Percentiles rank a stretch among this genome's conserved stretches.
phyloP scores from a whole-genome alignment of 1,284 basidiomycete genomes.

The Leccinum subfulvum region DNA sequence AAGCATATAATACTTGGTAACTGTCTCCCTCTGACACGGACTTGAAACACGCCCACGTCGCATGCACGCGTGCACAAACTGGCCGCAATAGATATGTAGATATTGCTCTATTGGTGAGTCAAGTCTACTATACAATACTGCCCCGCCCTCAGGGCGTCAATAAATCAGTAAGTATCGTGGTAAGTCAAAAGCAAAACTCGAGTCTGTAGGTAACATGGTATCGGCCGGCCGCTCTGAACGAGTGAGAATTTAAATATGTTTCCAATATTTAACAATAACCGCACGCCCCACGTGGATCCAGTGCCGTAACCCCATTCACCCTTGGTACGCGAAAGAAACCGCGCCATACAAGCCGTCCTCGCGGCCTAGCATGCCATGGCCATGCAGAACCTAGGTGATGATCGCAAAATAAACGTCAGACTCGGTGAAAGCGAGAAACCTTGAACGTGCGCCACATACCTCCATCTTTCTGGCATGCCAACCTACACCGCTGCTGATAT shows the following conservation, averaged over 20 bases:
- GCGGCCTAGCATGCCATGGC: conserved; percentile 86
- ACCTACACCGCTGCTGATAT: conserved; percentile 86
- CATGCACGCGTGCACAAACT: neutral
- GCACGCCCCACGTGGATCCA: conserved; percentile 37
- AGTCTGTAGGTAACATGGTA: neutral
- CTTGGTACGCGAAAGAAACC: conserved; percentile 87
- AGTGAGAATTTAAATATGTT: neutral
- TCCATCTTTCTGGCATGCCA: conserved; percentile 99
- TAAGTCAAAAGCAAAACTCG: neutral
- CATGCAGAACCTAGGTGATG: conserved; percentile 65
- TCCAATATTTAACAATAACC: neutral
- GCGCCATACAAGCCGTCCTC: conserved; percentile 95
- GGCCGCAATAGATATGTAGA: neutral
- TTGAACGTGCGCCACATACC: conserved; percentile 45
- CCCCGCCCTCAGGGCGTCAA: neutral
- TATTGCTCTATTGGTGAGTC: neutral
- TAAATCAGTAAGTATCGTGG: neutral
- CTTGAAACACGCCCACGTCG: neutral
- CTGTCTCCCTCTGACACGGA: neutral
- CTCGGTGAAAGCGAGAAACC: neutral
- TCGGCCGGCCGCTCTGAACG: neutral
- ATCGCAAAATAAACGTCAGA: conserved; percentile 7
- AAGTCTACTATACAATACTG: neutral
- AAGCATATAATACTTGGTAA: neutral
- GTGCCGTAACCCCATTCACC: conserved; percentile 48